phyloP scores from a whole-genome alignment of 768 basidiomycete species.

The Trametes villosa region DNA sequence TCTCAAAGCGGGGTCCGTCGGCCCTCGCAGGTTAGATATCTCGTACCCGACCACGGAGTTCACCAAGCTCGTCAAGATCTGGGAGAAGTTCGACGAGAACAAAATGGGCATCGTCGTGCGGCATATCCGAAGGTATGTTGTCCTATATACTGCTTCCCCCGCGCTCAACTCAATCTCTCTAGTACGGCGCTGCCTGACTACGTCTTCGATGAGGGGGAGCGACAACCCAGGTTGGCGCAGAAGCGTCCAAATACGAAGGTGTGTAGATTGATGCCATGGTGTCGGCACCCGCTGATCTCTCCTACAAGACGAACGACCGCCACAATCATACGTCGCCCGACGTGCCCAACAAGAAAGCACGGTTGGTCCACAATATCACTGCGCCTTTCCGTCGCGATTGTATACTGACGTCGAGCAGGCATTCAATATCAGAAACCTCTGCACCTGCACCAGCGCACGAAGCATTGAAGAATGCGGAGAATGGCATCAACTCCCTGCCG shows the following conservation, averaged over 20 bases:
- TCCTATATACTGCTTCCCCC: not conserved
- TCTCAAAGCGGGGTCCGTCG: constrained; percentile 68
- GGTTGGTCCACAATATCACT: constrained; percentile 44
- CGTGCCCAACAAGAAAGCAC: constrained; percentile 78
- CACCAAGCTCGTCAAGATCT: constrained; percentile 89
- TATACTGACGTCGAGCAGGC: constrained; percentile 10
- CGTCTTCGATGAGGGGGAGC: constrained; percentile 82
- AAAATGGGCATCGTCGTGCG: constrained; percentile 95
- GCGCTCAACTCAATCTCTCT: constrained; percentile 15
- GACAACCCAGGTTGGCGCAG: constrained; percentile 67
- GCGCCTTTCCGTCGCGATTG: not conserved
- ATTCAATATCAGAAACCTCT: constrained; percentile 16
- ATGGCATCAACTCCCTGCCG: constrained; percentile 18
- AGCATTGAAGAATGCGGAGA: constrained; percentile 18
- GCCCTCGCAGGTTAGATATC: constrained; percentile 88
- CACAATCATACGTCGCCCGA: constrained; percentile 66
- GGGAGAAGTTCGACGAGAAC: constrained; percentile 92
- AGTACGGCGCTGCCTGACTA: constrained; percentile 81
- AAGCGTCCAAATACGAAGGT: constrained; percentile 79
- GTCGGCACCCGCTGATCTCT: not conserved
- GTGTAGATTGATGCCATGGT: constrained; percentile 32
- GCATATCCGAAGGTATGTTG: constrained; percentile 81
- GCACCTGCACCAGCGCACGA: constrained; percentile 11
- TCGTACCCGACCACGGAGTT: constrained; percentile 97
- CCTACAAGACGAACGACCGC: constrained; percentile 60